These are phyloP conservation scores for Syncephalastrum racemosum DNA, from an alignment of 371 early-diverging fungal genomes.

Conservation along the genomic window DNA sequence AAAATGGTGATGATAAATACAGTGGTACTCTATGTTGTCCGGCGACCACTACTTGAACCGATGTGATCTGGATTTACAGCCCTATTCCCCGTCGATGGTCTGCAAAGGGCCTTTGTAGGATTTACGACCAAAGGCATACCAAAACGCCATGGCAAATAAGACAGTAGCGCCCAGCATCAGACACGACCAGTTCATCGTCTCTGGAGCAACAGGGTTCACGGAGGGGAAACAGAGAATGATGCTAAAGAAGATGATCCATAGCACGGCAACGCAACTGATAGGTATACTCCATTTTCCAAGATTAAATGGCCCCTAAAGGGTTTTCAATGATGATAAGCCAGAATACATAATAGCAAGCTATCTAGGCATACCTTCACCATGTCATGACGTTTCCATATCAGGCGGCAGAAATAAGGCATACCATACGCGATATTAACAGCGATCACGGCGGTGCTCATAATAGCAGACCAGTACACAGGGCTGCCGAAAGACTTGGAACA, in stretches of 20 bases:
- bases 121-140: conserved; percentile 21
- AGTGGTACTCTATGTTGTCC: too few relatives aligned
- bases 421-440: conserved; percentile 25
- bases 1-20: too few relatives aligned
- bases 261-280: conserved; percentile 22
- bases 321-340: conserved; percentile 2
- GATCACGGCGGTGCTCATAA: conserved; percentile 25
- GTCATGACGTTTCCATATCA: conserved; percentile 21
- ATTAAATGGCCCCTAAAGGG: conserved; percentile 22
- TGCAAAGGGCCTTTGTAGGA: conserved; percentile 34
- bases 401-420: conserved; percentile 27
- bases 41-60: too few relatives aligned
- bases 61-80: too few relatives aligned
- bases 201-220: conserved; percentile 15
- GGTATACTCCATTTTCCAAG: conserved; percentile 23
- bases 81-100: conserved; percentile 8
- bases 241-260: conserved; percentile 27
- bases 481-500: conserved; percentile 20
- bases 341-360: conserved; percentile 1
- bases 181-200: conserved; percentile 26
- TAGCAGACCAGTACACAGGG: conserved; percentile 24
- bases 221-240: conserved; percentile 28
- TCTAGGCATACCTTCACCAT: not conserved
- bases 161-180: conserved; percentile 26
- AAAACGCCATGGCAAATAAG: conserved; percentile 21